phyloP scores from a whole-genome alignment of 768 basidiomycete genomes.

The Leccinum barrowsii region DNA sequence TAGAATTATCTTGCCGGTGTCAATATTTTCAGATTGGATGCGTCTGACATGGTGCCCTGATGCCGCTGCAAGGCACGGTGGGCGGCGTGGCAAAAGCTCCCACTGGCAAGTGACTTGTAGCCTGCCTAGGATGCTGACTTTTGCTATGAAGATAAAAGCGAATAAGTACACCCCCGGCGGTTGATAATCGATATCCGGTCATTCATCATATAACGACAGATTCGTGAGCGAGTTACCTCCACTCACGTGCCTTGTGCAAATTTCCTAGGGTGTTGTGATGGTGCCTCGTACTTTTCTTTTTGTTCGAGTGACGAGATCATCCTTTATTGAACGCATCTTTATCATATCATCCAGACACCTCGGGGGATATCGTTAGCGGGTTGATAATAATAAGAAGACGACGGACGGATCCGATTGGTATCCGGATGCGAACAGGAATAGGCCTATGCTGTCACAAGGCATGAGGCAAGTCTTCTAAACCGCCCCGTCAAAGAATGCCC shows the following conservation, averaged over 20 bases:
- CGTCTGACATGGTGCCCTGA: background rate
- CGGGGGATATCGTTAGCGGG: background rate
- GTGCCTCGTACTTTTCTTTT: background rate
- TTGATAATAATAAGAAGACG: background rate
- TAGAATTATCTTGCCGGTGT: background rate
- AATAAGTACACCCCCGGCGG: background rate
- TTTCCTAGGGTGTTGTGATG: background rate
- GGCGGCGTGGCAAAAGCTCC: background rate
- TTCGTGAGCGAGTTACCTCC: background rate
- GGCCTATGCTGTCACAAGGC: background rate
- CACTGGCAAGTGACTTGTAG: background rate
- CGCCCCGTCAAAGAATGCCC: background rate
- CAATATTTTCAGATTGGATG: background rate
- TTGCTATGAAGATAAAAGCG: background rate
- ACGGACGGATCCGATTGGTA: background rate
- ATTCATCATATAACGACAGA: background rate
- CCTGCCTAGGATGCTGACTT: background rate
- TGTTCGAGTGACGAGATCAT: background rate
- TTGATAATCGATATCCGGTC: background rate
- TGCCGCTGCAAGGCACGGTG: background rate
- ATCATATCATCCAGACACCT: background rate
- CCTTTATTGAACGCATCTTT: no score
- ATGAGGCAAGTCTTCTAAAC: background rate
- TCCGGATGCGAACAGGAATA: background rate
- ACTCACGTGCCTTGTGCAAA: background rate